Evolutionary conservation across 2,329 filamentous ascomycete species (phyloP).

Genomic region (Cladosporium phlei): DNA sequence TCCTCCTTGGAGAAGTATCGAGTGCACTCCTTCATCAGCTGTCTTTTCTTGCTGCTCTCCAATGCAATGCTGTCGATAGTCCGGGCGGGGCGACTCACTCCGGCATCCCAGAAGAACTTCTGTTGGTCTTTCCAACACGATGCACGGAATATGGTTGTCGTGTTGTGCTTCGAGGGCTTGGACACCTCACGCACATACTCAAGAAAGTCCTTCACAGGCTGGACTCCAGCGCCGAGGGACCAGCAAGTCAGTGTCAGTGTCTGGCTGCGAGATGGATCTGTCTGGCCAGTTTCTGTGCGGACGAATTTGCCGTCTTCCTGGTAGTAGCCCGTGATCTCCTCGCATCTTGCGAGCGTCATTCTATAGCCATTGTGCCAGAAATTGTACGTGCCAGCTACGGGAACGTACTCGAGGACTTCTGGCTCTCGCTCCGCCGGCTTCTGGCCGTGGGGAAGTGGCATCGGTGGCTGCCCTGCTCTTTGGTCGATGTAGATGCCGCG

Average conservation of each 20-base stretch:
- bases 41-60: conserved; percentile 59
- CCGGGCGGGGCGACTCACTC: conserved; percentile 54
- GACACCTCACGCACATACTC: conserved; percentile 44
- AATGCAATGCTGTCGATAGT: conserved; percentile 70
- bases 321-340: conserved; percentile 8
- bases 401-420: conserved; percentile 22
- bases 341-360: conserved; percentile 4
- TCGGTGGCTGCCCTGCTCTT: neutral
- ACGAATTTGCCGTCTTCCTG: conserved; percentile 10
- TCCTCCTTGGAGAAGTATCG: conserved; percentile 68
- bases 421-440: neutral
- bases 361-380: conserved; percentile 11
- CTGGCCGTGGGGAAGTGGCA: neutral
- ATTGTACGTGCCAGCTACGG: conserved; percentile 24
- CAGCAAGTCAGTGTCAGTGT: conserved; percentile 19
- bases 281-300: conserved; percentile 1
- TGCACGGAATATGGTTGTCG: conserved; percentile 19
- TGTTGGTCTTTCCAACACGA: conserved; percentile 12
- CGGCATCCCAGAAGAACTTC: conserved; percentile 33
- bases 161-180: conserved; percentile 23
- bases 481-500: neutral
- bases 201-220: conserved; percentile 35
- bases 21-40: conserved; percentile 64
- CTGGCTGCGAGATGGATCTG: neutral
- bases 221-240: conserved; percentile 24